A percentile compares a stretch with the other conserved stretches of the same genome.
phyloP scores from a whole-genome alignment of 495 filamentous ascomycete species.

The Niebla homalea region DNA sequence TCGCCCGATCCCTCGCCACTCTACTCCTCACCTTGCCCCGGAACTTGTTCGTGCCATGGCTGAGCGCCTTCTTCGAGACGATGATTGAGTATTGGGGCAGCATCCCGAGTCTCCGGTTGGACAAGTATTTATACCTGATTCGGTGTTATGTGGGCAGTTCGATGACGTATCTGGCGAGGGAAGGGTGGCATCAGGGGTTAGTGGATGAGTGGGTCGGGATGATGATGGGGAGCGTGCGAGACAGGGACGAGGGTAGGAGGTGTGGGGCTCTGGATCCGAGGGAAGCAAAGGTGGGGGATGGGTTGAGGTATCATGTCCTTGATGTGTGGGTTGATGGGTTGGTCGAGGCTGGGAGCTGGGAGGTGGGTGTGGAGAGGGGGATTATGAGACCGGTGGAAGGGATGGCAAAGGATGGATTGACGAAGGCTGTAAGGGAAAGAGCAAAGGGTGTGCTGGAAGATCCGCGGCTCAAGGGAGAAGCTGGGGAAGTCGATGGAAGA shows the following conservation, averaged over 20 bases:
- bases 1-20: conserved; percentile 69
- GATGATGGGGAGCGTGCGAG: conserved; percentile 25
- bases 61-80: conserved; percentile 78
- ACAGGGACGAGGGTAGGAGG: conserved; percentile 23
- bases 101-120: conserved; percentile 76
- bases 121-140: conserved; percentile 84
- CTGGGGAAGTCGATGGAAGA: conserved; percentile 15
- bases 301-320: conserved; percentile 72
- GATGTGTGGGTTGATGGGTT: conserved; percentile 87
- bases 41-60: conserved; percentile 47
- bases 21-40: conserved; percentile 54
- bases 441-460: conserved; percentile 63
- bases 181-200: conserved; percentile 21
- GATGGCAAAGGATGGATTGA: conserved; percentile 41
- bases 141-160: conserved; percentile 58
- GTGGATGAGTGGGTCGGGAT: conserved; percentile 21
- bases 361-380: conserved; percentile 20
- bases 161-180: conserved; percentile 20
- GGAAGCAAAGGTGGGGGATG: conserved; percentile 52
- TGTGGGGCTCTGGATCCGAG: conserved; percentile 21
- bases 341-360: conserved; percentile 40
- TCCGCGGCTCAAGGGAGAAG: conserved; percentile 48
- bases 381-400: conserved; percentile 48
- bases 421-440: conserved; percentile 58
- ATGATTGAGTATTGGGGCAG: conserved; percentile 68